Evolutionary conservation across 2,329 filamentous ascomycete genomes (phyloP).

Genomic region (Fusarium nematophilum): DNA sequence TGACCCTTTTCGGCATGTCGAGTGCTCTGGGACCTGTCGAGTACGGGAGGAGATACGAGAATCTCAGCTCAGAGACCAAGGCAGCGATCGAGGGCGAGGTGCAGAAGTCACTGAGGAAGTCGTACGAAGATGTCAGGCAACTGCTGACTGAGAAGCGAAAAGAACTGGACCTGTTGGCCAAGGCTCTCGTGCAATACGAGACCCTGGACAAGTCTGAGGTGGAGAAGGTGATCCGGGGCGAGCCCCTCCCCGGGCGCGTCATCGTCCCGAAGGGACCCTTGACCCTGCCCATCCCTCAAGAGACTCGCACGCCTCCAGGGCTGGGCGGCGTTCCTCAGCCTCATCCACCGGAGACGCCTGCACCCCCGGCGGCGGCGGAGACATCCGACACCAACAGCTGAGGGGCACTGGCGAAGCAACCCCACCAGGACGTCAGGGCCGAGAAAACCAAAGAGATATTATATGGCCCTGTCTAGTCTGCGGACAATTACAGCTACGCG

Average conservation of each 20-base stretch:
- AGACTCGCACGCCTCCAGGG: conserved; percentile 50
- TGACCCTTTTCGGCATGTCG: conserved; percentile 92
- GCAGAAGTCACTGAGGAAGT: conserved; percentile 84
- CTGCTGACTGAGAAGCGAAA: conserved; percentile 80
- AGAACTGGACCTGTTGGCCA: conserved; percentile 88
- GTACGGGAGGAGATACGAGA: conserved; percentile 81
- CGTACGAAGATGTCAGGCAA: conserved; percentile 76
- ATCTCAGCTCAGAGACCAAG: conserved; percentile 87
- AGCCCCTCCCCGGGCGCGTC: conserved; percentile 77
- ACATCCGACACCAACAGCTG: conserved; percentile 41
- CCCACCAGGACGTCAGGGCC: conserved; percentile 5
- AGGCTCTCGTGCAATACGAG: conserved; percentile 94
- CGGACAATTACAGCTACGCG: too few relatives aligned
- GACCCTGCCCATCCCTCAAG: conserved; percentile 52
- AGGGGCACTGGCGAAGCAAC: conserved; percentile 13
- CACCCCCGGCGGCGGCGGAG: conserved; percentile 49
- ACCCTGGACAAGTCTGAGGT: conserved; percentile 91
- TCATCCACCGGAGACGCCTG: conserved; percentile 49
- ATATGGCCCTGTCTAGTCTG: conserved; percentile 16
- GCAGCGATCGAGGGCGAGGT: conserved; percentile 90
- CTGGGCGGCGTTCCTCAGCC: conserved; percentile 50
- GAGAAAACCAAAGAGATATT: conserved; percentile 1
- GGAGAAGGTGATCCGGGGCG: conserved; percentile 86
- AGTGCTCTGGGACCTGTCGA: conserved; percentile 89
- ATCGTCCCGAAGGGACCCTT: conserved; percentile 65